Base-by-base conservation (phyloP, 1,284 basidiomycete genomes). In the Sporisorium exsertum region DNA sequence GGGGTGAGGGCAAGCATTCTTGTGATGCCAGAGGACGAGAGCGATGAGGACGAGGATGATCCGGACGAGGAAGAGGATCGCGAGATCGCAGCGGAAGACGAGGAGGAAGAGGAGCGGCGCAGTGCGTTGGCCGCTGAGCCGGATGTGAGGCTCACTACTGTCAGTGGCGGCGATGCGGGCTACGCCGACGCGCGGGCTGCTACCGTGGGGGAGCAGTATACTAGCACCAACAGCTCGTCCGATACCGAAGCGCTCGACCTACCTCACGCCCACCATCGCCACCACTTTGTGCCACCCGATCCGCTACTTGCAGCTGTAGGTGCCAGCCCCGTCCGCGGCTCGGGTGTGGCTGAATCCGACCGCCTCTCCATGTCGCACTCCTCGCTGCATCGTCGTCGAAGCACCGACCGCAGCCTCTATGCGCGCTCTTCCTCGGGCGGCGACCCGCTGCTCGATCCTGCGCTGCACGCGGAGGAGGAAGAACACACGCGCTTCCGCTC, bases 1-100 rank as follows among this genome's bases (percentile, higher is more conserved):
- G 77, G 80, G 13, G 77, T 82, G 32, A 61, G 77, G 13, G 73
- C 80, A 22, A 79, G 79, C 24, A 72, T 81, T 45, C 59, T 81
- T 18, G 55, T 81, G 20, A 58, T 77, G 56, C 73, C 77, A 2
- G 76, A 77, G 26, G 69, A 69, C 18, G 76, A 81, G 51, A 69
- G 63, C 37, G 80, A 80, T 13, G 69, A 68, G 6, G 68, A 73
- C 5, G 69, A 52, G 4, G 70, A 72, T 13, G 65, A 70, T 22
- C 5, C 56, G 18, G 72, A 68, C 16, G 51, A 50, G 9, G 58
- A 64, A 33, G 73, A 77, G 35, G 65, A 68, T 24, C 64, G 58
- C n/a, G 72, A 74, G n/a, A 65, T 71, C 32, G 70, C 58, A 33
- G 63, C 58, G 1, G 75, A 77, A 27, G 71, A 66, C 26, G 61